Evolutionary conservation across 345 rosid genomes (phyloP), one percentile per base, ranked within the genome.

Genomic region (Camelina neglecta): DNA sequence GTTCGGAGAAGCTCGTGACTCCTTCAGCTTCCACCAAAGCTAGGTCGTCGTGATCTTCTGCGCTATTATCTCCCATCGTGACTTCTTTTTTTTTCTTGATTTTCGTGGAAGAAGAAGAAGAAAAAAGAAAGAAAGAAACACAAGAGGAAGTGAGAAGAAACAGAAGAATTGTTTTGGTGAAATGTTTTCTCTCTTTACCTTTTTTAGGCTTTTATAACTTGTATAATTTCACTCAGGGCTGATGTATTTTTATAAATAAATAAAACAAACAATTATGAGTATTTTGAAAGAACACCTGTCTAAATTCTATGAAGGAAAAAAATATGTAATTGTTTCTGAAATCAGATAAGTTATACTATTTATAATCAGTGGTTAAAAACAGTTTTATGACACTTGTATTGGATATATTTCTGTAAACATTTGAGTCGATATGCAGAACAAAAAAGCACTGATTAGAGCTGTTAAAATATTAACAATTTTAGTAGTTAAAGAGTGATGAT

Each of bases 1-100:
- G 72, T 80, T 88, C 90, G 56, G 93, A 89, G 81, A 88, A 88
- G 77, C 90, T 88, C 11, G 84, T 53, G 31, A 36, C 49, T 36
- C 81, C 83, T 15, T 48, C 26, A 26, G 63, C 67, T 60, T 71
- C 72, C 48, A 41, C 31, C 26, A 35, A 10, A 47, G 78, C 53
- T 51, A n/a, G 18, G 62, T 67, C 65, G 18, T 61, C 69, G n/a
- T 71, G 80, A 59, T 60, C 69, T 35, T 67, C 81, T 45, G 59
- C 15, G 5, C 66, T 35, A 35, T 35, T 53, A 67, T 78, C 84
- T 23, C 85, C 89, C 95, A 92, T 89, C 18, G 26, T 58, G 38
- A 36, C 10, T 7, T 66, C 1, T 33, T 33, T 7, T 33, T 33
- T 33, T 3, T 12, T 20, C 26, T 76, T 55, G 21, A 21, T 60